These are phyloP conservation scores for Cladosporium sp. DNA, from an alignment of 2,329 filamentous ascomycete species.

Conservation along the genomic window DNA sequence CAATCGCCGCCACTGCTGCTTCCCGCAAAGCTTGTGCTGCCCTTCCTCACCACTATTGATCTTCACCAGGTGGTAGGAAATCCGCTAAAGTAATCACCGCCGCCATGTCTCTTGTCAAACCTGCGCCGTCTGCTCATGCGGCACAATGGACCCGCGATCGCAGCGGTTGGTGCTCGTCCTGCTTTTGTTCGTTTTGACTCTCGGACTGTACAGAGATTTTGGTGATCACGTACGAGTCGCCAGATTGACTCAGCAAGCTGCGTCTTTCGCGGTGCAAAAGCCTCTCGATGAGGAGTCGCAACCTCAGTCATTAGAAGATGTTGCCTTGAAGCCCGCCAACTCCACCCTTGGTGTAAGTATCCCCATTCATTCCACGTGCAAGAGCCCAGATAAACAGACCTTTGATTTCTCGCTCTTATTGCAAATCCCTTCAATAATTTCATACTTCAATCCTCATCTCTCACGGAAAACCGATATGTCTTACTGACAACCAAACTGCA, in stretches of 20 bases:
- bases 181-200: slow-evolving; percentile 8
- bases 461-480: not conserved
- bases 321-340: slow-evolving; percentile 11
- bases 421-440: not conserved
- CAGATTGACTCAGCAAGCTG: not conserved
- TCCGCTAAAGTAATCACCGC: too few relatives aligned
- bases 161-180: slow-evolving; percentile 10
- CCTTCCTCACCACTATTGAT: not conserved
- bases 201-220: slow-evolving; percentile 11
- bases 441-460: not conserved
- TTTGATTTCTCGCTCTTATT: not conserved
- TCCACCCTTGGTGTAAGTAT: slow-evolving; percentile 17
- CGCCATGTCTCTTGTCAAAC: too few relatives aligned
- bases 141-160: slow-evolving; percentile 8
- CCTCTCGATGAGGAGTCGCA: not conserved
- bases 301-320: not conserved
- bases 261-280: not conserved
- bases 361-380: not conserved
- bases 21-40: not conserved
- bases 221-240: not conserved
- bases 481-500: slow-evolving; percentile 1
- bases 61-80: too few relatives aligned
- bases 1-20: not conserved
- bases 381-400: slow-evolving; percentile 8
- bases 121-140: not conserved